Percentiles rank a stretch among this genome's conserved stretches.
Evolutionary conservation across 1,139 yeast genomes (phyloP).

Genomic region (Zygosaccharomyces pseudobailii): DNA sequence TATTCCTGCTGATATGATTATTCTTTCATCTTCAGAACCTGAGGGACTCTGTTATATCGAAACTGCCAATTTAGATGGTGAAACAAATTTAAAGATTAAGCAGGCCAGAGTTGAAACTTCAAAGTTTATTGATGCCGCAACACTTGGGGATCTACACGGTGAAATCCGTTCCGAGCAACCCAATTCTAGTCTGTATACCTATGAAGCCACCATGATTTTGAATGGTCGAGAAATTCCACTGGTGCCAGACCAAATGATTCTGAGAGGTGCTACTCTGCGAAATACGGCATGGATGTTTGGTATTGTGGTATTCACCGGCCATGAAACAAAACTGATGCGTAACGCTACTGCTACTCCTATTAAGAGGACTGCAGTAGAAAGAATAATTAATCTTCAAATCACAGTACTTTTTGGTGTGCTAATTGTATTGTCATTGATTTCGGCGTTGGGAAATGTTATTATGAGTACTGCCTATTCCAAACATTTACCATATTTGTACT

Average conservation of each 20-base stretch:
- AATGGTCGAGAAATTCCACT: slow-evolving; percentile 60
- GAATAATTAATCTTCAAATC: slow-evolving; percentile 89
- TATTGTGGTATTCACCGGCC: slow-evolving; percentile 91
- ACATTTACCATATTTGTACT: slow-evolving; percentile 56
- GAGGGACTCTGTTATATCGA: slow-evolving; percentile 97
- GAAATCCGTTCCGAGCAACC: slow-evolving; percentile 82
- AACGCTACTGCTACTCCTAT: slow-evolving; percentile 99
- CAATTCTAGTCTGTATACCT: slow-evolving; percentile 88
- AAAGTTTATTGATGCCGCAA: slow-evolving; percentile 62
- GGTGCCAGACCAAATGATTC: slow-evolving; percentile 81
- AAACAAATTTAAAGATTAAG: slow-evolving; percentile 91
- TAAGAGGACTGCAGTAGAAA: slow-evolving; percentile 93
- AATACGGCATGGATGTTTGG: slow-evolving; percentile 97
- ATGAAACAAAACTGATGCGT: slow-evolving; percentile 96
- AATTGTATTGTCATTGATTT: slow-evolving; percentile 67
- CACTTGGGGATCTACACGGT: slow-evolving; percentile 51
- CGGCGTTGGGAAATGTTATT: slow-evolving; percentile 84
- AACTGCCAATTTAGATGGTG: slow-evolving; percentile 97
- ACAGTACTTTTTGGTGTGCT: slow-evolving; percentile 80
- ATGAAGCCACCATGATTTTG: slow-evolving; percentile 80
- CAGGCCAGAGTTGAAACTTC: slow-evolving; percentile 82
- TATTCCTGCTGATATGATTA: slow-evolving; percentile 86
- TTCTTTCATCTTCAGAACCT: slow-evolving; percentile 91
- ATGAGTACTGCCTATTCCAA: slow-evolving; percentile 53
- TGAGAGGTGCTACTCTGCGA: slow-evolving; percentile 93